Evolutionary conservation across 1,139 yeast species (phyloP).

Genomic region (Sugiyamaella castrensis): DNA sequence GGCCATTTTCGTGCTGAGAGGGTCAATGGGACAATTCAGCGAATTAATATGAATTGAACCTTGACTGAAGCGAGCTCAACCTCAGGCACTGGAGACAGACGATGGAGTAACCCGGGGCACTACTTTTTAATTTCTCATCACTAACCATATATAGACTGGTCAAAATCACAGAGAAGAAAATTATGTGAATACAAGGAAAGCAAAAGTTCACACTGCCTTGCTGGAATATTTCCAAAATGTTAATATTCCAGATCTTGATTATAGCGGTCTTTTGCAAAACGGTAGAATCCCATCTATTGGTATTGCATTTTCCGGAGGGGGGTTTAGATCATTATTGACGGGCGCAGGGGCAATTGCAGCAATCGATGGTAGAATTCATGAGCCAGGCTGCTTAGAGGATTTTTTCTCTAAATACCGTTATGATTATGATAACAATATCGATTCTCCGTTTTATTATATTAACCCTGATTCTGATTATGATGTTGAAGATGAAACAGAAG

Average conservation of each 20-base stretch:
- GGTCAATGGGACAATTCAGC: background rate
- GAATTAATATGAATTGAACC: background rate
- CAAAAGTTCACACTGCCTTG: conserved; percentile 12
- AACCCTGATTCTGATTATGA: background rate
- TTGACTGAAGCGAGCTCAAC: background rate
- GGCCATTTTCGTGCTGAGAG: too few relatives aligned
- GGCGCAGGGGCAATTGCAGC: conserved; percentile 52
- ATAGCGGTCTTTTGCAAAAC: conserved; percentile 11
- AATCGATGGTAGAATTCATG: conserved; percentile 23
- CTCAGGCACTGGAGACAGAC: too few relatives aligned
- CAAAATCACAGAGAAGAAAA: conserved; percentile 11
- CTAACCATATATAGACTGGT: conserved; percentile 9
- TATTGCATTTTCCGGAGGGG: conserved; percentile 70
- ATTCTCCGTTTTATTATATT: background rate
- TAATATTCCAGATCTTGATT: conserved; percentile 35
- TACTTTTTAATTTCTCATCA: background rate
- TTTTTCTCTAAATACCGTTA: background rate
- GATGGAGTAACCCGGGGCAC: too few relatives aligned
- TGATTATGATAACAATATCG: conserved; percentile 1
- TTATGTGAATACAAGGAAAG: conserved; percentile 14
- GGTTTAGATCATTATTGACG: conserved; percentile 63
- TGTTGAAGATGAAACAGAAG: background rate
- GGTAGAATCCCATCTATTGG: conserved; percentile 40
- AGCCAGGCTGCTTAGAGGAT: conserved; percentile 29
- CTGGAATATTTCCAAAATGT: conserved; percentile 37